Evolutionary conservation across 129 eudicot species (phyloP).

Genomic region (Cynara cardunculus): DNA sequence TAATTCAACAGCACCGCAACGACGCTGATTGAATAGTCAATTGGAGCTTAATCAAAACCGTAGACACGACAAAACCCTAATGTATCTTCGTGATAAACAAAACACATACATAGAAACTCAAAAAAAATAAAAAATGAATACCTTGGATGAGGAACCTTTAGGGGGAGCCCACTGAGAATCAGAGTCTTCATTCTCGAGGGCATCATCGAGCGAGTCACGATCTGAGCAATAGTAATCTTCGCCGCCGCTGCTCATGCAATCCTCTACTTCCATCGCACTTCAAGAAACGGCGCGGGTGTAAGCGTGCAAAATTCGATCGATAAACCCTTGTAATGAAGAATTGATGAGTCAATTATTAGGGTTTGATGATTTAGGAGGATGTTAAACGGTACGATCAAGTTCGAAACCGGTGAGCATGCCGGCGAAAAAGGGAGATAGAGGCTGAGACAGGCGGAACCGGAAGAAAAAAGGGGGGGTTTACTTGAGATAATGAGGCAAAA

Average conservation of each 20-base stretch:
- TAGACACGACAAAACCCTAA: constrained; percentile 12
- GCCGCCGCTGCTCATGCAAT: constrained; percentile 50
- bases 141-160: constrained; percentile 53
- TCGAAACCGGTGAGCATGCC: constrained; percentile 12
- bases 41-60: not conserved
- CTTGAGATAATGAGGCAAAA: constrained; percentile 19
- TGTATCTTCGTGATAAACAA: not conserved
- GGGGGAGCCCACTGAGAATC: constrained; percentile 41
- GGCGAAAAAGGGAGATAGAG: not conserved
- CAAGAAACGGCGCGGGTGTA: constrained; percentile 10
- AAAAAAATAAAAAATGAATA: not conserved
- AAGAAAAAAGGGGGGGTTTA: constrained; percentile 18
- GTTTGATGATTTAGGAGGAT: not conserved
- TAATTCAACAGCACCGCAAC: constrained; percentile 7
- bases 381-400: constrained; percentile 6
- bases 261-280: constrained; percentile 38
- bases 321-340: not conserved
- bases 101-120: not conserved
- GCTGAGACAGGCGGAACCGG: not conserved
- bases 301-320: constrained; percentile 8
- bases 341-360: constrained; percentile 1
- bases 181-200: constrained; percentile 47
- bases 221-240: constrained; percentile 52
- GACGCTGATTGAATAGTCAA: not conserved
- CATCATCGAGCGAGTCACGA: constrained; percentile 46